These are phyloP conservation scores for Cladophialophora carrionii DNA, from an alignment of 2,329 filamentous ascomycete species.

Conservation along the genomic window DNA sequence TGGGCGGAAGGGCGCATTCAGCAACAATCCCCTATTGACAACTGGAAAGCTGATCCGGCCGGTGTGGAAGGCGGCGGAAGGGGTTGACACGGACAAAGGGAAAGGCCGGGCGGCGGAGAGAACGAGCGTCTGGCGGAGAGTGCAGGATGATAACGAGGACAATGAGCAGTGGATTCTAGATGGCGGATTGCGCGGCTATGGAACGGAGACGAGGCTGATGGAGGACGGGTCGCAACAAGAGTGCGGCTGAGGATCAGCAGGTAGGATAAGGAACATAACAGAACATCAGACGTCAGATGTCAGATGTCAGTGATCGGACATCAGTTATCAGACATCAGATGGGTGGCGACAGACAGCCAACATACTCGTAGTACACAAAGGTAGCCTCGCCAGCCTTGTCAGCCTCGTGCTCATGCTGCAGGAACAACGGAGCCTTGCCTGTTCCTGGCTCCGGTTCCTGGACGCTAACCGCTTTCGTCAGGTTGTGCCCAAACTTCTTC, in stretches of 20 bases:
- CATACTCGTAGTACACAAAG: no score
- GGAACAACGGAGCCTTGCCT: not conserved
- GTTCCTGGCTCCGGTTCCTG: conserved; percentile 6
- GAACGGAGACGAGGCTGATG: conserved; percentile 31
- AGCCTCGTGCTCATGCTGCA: conserved; percentile 1
- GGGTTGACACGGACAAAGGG: conserved; percentile 33
- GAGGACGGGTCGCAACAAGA: conserved; percentile 35
- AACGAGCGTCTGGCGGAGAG: conserved; percentile 51
- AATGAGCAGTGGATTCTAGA: conserved; percentile 55
- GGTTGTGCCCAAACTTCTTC: conserved; percentile 3
- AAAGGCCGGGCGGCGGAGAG: conserved; percentile 33
- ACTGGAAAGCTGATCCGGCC: conserved; percentile 51
- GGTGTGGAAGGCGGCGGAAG: conserved; percentile 48
- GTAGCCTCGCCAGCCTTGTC: not conserved
- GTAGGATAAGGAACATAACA: no score
- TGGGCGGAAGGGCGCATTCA: conserved; percentile 45
- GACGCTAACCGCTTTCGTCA: conserved; percentile 4
- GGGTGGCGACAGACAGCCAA: not conserved
- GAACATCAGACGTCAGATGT: no score
- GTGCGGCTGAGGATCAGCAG: conserved; percentile 14
- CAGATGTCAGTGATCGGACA: no score
- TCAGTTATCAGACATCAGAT: conserved; percentile 1
- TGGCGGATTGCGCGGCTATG: conserved; percentile 48
- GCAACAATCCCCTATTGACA: conserved; percentile 50
- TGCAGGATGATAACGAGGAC: conserved; percentile 52